Evolutionary conservation across 139 green algal species (phyloP), one percentile per base, ranked within the genome.

Genomic region (Micromonas commoda): DNA sequence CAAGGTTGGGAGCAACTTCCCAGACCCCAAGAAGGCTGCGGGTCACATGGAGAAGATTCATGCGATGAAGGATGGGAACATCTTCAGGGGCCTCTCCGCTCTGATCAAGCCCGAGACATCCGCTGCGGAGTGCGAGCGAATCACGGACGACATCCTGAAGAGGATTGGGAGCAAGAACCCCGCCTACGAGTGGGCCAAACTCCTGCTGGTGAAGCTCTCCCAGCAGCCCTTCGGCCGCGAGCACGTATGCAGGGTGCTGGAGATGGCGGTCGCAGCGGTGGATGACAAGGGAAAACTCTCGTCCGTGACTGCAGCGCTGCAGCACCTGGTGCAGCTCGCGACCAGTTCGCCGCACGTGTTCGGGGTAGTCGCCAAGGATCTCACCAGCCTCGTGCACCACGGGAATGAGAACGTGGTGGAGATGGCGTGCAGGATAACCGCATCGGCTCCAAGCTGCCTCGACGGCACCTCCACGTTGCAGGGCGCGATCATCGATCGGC

Each of bases 71-170:
- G 68, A 75, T 61, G 37, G 38, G 31, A 75, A 75, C 20, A 63
- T 75, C 29, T 75, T 75, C 68, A 60, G 38, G 20, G 52, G 37
- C 0, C 5, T 75, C n/a, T 29, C 6, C 1, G 21, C 35, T 20
- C 21, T 75, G 31, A 33, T 61, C n/a, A 75, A 75, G 24, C 38
- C 38, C 20, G 38, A 75, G 37, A 61, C 35, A 21, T 63, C 68
- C 23, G n/a, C 31, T 32, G 29, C 21, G 37, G 68, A 75, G 5
- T 38, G 34, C 23, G 6, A 20, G 3, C 21, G 24, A 5, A 39
- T 39, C 3, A 39, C 31, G 37, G 68, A 75, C n/a, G 68, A 75
- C 68, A 21, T n/a, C 37, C 28, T 63, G 37, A 75, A 75, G 38
- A 35, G 68, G 1, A 6, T 70, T 1, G 63, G 63, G 28, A 34